A percentile compares a stretch with the other conserved stretches of the same genome.
phyloP scores from a whole-genome alignment of 2,329 filamentous ascomycete species.

The Fonsecaea monophora region DNA sequence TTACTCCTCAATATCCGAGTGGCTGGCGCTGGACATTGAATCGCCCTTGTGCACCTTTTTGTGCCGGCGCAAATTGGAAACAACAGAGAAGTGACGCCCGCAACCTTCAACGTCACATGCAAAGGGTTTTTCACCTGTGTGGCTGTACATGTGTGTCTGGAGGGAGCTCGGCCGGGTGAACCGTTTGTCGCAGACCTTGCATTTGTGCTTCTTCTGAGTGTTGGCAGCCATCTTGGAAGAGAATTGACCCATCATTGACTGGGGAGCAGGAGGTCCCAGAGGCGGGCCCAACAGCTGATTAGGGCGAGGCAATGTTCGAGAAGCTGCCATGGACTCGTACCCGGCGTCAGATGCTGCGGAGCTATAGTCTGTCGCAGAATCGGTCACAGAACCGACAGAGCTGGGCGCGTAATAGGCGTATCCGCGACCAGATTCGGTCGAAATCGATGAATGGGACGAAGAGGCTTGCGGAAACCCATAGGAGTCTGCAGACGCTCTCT shows the following conservation, averaged over 20 bases:
- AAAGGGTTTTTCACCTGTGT: conserved; percentile 97
- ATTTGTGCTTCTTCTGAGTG: conserved; percentile 99
- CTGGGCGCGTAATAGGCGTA: conserved; percentile 82
- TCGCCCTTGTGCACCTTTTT: conserved; percentile 89
- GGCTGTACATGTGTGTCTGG: conserved; percentile 98
- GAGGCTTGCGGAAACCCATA: conserved; percentile 89
- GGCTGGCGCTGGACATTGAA: conserved; percentile 33
- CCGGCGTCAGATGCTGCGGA: conserved; percentile 78
- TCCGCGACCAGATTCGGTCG: conserved; percentile 83
- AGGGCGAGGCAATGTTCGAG: conserved; percentile 82
- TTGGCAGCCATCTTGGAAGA: conserved; percentile 95
- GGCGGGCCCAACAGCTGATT: conserved; percentile 67
- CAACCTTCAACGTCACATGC: conserved; percentile 94
- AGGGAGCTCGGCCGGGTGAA: conserved; percentile 94
- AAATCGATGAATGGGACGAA: conserved; percentile 88
- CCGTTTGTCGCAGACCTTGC: conserved; percentile 97
- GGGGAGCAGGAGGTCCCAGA: conserved; percentile 78
- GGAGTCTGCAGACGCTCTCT: conserved; percentile 78
- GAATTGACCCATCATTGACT: conserved; percentile 99
- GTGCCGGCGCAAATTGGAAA: conserved; percentile 92
- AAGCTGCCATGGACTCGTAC: conserved; percentile 74
- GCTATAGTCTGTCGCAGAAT: conserved; percentile 87
- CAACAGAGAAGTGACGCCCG: conserved; percentile 94
- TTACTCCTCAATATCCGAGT: conserved; percentile 40
- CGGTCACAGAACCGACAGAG: conserved; percentile 63